Base-by-base conservation (phyloP, 208 protist species). In the Polymyxa betae region DNA sequence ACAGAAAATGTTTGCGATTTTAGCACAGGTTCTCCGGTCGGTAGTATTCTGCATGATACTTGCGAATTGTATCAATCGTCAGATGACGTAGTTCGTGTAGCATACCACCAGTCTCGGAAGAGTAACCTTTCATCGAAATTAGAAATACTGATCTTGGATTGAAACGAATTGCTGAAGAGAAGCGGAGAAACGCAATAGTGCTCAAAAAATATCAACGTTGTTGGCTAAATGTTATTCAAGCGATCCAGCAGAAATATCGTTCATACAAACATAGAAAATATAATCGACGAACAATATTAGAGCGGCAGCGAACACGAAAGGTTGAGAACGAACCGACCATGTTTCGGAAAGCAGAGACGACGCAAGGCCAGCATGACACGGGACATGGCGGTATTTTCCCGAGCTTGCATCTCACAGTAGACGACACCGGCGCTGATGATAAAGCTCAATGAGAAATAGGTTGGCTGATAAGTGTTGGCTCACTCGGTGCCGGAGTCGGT, bases 381-480 rank as follows among this genome's bases (percentile, higher is more conserved):
- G 41, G 43, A 91, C 43, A 45, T 10, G 24, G 41, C 41, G 5
- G 90, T 91, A 92, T 95, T 95, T 66, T 96, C 94, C 40, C 92
- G 82, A 49, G 49, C 92, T 90, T 95, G 94, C 95, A 96, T 96
- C 88, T 96, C 95, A 88, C 92, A 93, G 88, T 95, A 96, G 35
- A 96, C 95, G 0, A 96, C 95, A 40, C 95, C 95, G 0, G 90
- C 90, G 49, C 77, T 43, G 32, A 32, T 24, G 5, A 16, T 12
- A 38, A 60, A 89, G 38, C 12, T 38, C 40, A 89, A 20, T 52
- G 32, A n/a, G 10, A 49, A n/a, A 89, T 12, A n/a, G 12, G 49
- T 43, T 16, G 43, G 49, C 5, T 16, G 43, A 89, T 5, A n/a
- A 35, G 41, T 45, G 32, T 38, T 38, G 16, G 41, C 41, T 45